A percentile compares a stretch with the other conserved stretches of the same genome.
phyloP scores from a whole-genome alignment of 2,329 filamentous ascomycete species.

The Fusarium tuaranense region DNA sequence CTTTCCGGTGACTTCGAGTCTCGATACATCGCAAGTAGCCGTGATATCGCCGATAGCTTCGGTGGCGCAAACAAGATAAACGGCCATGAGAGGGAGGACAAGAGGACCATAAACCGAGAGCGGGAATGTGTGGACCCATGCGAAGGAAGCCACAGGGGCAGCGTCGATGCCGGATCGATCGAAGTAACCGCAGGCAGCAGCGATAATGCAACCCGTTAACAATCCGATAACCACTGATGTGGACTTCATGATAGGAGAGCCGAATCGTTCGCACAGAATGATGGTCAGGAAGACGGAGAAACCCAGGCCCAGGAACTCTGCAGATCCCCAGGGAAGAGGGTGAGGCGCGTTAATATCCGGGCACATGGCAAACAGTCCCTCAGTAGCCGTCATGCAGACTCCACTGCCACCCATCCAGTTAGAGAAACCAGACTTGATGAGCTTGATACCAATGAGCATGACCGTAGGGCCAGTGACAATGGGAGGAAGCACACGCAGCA shows the following conservation, averaged over 20 bases:
- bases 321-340: constrained; percentile 80
- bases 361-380: constrained; percentile 72
- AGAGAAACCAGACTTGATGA: constrained; percentile 78
- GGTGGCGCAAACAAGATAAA: constrained; percentile 80
- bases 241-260: constrained; percentile 86
- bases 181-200: constrained; percentile 82
- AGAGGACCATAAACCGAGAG: constrained; percentile 78
- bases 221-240: constrained; percentile 81
- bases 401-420: constrained; percentile 84
- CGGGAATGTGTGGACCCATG: constrained; percentile 84
- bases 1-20: constrained; percentile 77
- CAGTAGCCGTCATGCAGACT: constrained; percentile 61
- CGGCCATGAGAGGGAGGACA: constrained; percentile 76
- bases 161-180: constrained; percentile 76
- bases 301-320: constrained; percentile 82
- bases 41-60: constrained; percentile 86
- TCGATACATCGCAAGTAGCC: constrained; percentile 83
- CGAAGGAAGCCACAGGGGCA: constrained; percentile 78
- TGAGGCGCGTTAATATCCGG: constrained; percentile 76
- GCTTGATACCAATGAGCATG: constrained; percentile 77
- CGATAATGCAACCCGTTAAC: constrained; percentile 81
- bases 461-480: constrained; percentile 80
- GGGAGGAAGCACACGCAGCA: constrained; percentile 82
- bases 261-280: constrained; percentile 83
- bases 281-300: constrained; percentile 86